These are phyloP conservation scores for Paraphoma sp. DNA, from an alignment of 2,329 filamentous ascomycete genomes.

Conservation along the genomic window DNA sequence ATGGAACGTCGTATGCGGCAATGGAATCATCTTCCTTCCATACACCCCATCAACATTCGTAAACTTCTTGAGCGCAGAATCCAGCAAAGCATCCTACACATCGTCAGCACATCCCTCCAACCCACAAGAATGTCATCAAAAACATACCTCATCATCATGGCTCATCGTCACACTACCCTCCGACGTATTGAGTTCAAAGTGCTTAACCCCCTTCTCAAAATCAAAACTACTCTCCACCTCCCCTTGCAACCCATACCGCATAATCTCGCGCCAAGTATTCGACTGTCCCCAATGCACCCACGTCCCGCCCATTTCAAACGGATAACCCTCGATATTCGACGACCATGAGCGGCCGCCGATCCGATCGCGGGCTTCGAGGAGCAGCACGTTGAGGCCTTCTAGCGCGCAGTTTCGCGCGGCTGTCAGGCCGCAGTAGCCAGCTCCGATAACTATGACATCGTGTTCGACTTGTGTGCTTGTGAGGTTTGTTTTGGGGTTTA, in stretches of 20 bases:
- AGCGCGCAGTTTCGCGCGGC: constrained; percentile 28
- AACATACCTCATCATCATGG: constrained; percentile 51
- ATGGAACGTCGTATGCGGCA: constrained; percentile 46
- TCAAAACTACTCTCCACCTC: constrained; percentile 46
- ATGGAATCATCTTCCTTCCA: constrained; percentile 50
- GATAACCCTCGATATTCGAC: constrained; percentile 38
- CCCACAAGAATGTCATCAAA: too few relatives aligned
- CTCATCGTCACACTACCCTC: constrained; percentile 43
- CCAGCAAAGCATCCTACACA: constrained; percentile 26
- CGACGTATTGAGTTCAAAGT: constrained; percentile 47
- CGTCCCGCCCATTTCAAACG: constrained; percentile 53
- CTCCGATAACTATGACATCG: constrained; percentile 33
- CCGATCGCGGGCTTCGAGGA: constrained; percentile 51
- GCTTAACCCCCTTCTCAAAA: constrained; percentile 52
- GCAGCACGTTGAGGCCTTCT: constrained; percentile 34
- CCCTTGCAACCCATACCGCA: constrained; percentile 52
- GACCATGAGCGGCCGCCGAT: constrained; percentile 55
- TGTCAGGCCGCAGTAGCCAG: constrained; percentile 32
- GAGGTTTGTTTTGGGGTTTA: constrained; percentile 22
- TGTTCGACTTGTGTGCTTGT: constrained; percentile 13
- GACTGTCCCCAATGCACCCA: constrained; percentile 45
- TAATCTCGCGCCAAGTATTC: constrained; percentile 48
- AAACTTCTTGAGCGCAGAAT: constrained; percentile 49
- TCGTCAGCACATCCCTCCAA: not conserved
- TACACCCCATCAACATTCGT: constrained; percentile 55